Evolutionary conservation across 371 early-diverging fungal species (phyloP), one percentile per base, ranked within the genome.

Genomic region (Dichotomocladium elegans): DNA sequence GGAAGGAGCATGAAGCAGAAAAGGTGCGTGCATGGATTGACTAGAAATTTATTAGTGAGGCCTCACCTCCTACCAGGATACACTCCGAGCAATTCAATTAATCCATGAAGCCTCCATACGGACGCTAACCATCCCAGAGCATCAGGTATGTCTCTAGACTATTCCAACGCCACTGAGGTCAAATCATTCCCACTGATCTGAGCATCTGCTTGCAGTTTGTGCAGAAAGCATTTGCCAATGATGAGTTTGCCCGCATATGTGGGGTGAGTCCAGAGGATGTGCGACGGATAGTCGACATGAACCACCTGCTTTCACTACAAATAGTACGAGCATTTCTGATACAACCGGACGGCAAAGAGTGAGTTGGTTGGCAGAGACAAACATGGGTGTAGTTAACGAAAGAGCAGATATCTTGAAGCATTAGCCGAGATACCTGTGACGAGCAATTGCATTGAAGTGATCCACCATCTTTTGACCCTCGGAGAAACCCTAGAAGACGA

Each of bases 391-490:
- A 15, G 14, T 11, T 44, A 2, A 26, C 17, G 33, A 31, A 15
- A 40, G 21, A 21, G 10, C 19, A 68, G 62, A 25, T 74, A 72
- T 55, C 42, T 72, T 4, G 53, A 72, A 24, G 58, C 70, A 1
- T 40, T 76, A 6, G 30, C 72, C 11, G 53, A 53, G 21, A 43
- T 61, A 5, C 54, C 61, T 14, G 51, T 77, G 1, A 60, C 64
- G 1, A 58, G 46, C 3, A 63, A 65, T 35, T 82, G 85, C 3
- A 55, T 89, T 29, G 89, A 89, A 53, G 80, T 87, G 12, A 70
- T 89, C 21, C 83, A 87, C 55, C 77, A 77, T 21, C 52, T 87
- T 21, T 56, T 80, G 2, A 71, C 71, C 0, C 63, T 71, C 14
- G 56, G 62, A 0, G 40, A 14, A 27, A 25, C 10, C 15, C 15